Conservation (phyloP, 1,139 yeast genomes). For the Blastobotrys indianensis region DNA sequence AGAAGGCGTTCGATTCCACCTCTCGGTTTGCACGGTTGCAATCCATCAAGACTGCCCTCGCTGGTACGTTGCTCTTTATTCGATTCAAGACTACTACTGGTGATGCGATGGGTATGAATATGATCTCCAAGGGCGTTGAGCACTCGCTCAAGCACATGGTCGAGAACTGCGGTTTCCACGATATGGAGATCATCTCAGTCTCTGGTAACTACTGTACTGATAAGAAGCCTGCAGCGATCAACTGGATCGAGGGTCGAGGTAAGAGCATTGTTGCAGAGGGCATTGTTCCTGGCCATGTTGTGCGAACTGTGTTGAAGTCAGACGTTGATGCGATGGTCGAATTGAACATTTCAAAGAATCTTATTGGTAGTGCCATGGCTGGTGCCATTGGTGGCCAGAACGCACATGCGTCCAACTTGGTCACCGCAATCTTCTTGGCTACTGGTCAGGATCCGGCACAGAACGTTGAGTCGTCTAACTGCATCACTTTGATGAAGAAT, state of each 20-base stretch:
- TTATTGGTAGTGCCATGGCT: conserved; percentile 97
- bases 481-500: conserved; percentile 92
- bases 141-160: conserved; percentile 76
- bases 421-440: conserved; percentile 89
- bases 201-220: conserved; percentile 98
- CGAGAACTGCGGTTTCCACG: conserved; percentile 85
- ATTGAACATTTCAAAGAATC: conserved; percentile 78
- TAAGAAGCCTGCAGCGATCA: conserved; percentile 95
- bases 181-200: conserved; percentile 86
- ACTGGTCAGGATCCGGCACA: conserved; percentile 99
- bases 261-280: conserved; percentile 98
- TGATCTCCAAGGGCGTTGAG: conserved; percentile 98
- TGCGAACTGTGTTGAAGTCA: conserved; percentile 75
- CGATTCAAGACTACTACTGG: conserved; percentile 97
- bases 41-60: conserved; percentile 85
- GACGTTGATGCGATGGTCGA: conserved; percentile 91
- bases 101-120: conserved; percentile 99
- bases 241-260: conserved; percentile 99
- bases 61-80: conserved; percentile 85
- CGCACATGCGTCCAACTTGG: conserved; percentile 95
- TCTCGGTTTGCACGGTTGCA: conserved; percentile 95
- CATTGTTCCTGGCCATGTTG: conserved; percentile 74
- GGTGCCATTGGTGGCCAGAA: conserved; percentile 97
- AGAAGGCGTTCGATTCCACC: conserved; percentile 91
- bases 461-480: conserved; percentile 93